phyloP scores from a whole-genome alignment of 2,329 filamentous ascomycete genomes.

The Cladophialophora bantiana region DNA sequence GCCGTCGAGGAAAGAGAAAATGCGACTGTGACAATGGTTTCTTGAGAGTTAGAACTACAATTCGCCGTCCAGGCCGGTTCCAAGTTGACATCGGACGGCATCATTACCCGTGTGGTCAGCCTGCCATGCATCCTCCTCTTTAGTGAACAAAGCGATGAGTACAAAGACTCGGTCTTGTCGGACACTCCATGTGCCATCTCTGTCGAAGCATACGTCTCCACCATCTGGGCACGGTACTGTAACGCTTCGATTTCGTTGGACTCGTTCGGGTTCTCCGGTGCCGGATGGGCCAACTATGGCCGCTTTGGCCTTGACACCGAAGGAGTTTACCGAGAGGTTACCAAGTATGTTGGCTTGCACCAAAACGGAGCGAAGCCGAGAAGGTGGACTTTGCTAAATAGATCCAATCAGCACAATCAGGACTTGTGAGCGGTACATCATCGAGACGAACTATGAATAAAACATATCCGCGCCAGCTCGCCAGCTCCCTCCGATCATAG shows the following conservation, averaged over 20 bases:
- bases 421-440: no score
- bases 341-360: neutral
- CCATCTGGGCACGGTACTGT: conserved; percentile 37
- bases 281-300: neutral
- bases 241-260: neutral
- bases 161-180: conserved; percentile 51
- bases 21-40: conserved; percentile 54
- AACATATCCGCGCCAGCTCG: no score
- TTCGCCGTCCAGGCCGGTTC: conserved; percentile 53
- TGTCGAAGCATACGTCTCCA: conserved; percentile 54
- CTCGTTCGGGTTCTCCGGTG: neutral
- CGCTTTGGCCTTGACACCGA: neutral
- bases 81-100: conserved; percentile 45
- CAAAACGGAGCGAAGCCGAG: neutral
- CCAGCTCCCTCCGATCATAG: no score
- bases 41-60: conserved; percentile 56
- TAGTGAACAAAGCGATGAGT: conserved; percentile 52
- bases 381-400: neutral
- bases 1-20: conserved; percentile 42
- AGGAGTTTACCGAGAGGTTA: neutral
- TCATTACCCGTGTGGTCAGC: conserved; percentile 53
- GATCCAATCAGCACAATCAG: no score
- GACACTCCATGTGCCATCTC: conserved; percentile 48
- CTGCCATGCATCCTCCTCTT: conserved; percentile 58
- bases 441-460: no score